These are phyloP conservation scores for Monosporascus sp. DNA, from an alignment of 2,329 filamentous ascomycete genomes.

Conservation along the genomic window DNA sequence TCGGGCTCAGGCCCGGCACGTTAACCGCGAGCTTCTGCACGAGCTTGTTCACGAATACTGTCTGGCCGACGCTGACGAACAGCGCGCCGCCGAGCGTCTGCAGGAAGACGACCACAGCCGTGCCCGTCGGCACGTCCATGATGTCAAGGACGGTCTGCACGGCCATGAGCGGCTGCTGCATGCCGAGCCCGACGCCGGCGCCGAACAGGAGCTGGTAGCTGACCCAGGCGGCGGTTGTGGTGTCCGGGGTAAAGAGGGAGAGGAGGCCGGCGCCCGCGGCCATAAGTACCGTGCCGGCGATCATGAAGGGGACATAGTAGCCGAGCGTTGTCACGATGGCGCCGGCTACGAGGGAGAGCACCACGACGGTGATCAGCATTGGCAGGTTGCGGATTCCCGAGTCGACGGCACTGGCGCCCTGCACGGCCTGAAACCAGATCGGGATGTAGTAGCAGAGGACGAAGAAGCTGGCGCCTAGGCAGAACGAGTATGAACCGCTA, in stretches of 20 bases:
- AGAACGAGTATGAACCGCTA: constrained; percentile 26
- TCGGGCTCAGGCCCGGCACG: constrained; percentile 30
- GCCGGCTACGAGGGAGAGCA: constrained; percentile 23
- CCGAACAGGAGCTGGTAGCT: constrained; percentile 38
- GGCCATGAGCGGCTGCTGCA: constrained; percentile 38
- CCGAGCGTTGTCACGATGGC: constrained; percentile 25
- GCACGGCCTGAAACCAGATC: constrained; percentile 26
- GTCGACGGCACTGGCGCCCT: constrained; percentile 27
- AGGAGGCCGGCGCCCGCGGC: constrained; percentile 34
- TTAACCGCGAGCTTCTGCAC: constrained; percentile 30
- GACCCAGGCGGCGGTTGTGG: constrained; percentile 31
- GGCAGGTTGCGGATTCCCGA: constrained; percentile 32
- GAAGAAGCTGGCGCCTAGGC: constrained; percentile 29
- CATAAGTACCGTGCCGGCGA: constrained; percentile 26
- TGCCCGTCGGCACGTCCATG: constrained; percentile 23
- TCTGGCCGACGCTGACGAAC: constrained; percentile 47
- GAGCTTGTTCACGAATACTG: constrained; percentile 45
- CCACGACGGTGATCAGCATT: constrained; percentile 26
- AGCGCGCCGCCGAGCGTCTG: constrained; percentile 40
- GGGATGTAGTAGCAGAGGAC: constrained; percentile 29
- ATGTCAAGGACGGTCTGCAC: constrained; percentile 33
- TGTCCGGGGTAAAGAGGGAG: constrained; percentile 30
- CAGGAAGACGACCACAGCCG: constrained; percentile 32
- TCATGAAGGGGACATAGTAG: constrained; percentile 35
- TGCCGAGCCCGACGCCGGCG: constrained; percentile 32